Percentiles rank a stretch among this genome's conserved stretches.
Evolutionary conservation across 805 yeast species (phyloP).

Genomic region (Barnettozyma wickerhamii): DNA sequence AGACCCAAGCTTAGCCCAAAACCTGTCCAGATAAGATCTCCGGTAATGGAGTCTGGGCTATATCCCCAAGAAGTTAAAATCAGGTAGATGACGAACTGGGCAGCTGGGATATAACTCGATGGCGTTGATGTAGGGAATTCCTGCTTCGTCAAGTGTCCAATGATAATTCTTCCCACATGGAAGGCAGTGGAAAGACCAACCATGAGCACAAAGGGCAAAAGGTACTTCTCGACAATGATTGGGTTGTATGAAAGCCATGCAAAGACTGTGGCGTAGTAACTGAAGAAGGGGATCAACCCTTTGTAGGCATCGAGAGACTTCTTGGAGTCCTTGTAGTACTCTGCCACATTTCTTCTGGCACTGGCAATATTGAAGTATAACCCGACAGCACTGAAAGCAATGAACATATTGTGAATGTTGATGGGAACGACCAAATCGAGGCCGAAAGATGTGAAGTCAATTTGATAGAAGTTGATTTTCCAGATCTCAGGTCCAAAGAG

Average conservation of each 20-base stretch:
- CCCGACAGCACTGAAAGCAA: slow-evolving; percentile 48
- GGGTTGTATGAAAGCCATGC: slow-evolving; percentile 49
- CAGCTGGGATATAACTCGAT: slow-evolving; percentile 61
- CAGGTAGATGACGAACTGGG: slow-evolving; percentile 36
- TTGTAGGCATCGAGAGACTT: slow-evolving; percentile 35
- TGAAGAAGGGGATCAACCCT: slow-evolving; percentile 63
- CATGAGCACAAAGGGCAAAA: slow-evolving; percentile 59
- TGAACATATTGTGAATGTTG: slow-evolving; percentile 39
- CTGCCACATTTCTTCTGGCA: slow-evolving; percentile 58
- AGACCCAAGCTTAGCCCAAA: slow-evolving; percentile 62
- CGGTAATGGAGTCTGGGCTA: slow-evolving; percentile 39
- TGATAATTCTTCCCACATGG: slow-evolving; percentile 85
- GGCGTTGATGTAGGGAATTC: slow-evolving; percentile 69
- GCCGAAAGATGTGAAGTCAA: slow-evolving; percentile 23
- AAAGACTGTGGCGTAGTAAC: slow-evolving; percentile 30
- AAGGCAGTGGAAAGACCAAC: slow-evolving; percentile 78
- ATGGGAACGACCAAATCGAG: slow-evolving; percentile 25
- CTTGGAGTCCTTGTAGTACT: slow-evolving; percentile 34
- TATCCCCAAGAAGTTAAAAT: slow-evolving; percentile 24
- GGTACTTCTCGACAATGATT: slow-evolving; percentile 29
- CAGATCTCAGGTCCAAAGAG: slow-evolving; percentile 66
- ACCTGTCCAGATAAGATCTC: slow-evolving; percentile 59
- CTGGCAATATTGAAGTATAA: slow-evolving; percentile 61
- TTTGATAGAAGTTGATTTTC: slow-evolving; percentile 40
- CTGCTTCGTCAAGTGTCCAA: slow-evolving; percentile 80